A percentile compares a stretch with the other conserved stretches of the same genome.
Evolutionary conservation across 805 yeast species (phyloP).

Genomic region (Groenewaldozyma tartarivorans): DNA sequence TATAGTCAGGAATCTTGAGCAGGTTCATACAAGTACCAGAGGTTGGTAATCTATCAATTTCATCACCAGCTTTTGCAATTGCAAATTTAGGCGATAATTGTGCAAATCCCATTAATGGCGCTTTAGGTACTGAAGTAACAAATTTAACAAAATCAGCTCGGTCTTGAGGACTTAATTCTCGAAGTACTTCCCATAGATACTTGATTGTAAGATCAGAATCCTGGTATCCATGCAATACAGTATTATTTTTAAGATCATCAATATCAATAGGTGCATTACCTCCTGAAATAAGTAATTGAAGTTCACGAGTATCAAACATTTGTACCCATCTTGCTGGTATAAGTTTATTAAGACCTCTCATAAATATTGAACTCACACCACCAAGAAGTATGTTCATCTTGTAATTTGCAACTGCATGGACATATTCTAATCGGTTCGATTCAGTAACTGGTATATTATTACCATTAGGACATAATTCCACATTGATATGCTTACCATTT

Average conservation of each 20-base stretch:
- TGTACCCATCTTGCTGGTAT: slow-evolving; percentile 68
- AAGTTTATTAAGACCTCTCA: slow-evolving; percentile 61
- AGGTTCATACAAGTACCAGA: slow-evolving; percentile 90
- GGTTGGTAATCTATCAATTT: slow-evolving; percentile 62
- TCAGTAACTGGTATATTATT: slow-evolving; percentile 44
- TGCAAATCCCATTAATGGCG: slow-evolving; percentile 81
- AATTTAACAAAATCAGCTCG: slow-evolving; percentile 64
- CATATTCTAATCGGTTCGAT: slow-evolving; percentile 58
- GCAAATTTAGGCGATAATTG: slow-evolving; percentile 72
- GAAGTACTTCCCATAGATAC: slow-evolving; percentile 67
- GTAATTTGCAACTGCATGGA: slow-evolving; percentile 69
- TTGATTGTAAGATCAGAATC: slow-evolving; percentile 48
- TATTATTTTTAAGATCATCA: slow-evolving; percentile 53
- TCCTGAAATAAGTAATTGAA: slow-evolving; percentile 79
- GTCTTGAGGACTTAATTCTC: slow-evolving; percentile 57
- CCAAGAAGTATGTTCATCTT: slow-evolving; percentile 56
- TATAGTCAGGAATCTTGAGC: slow-evolving; percentile 77
- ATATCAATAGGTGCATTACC: slow-evolving; percentile 62
- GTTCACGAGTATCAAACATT: slow-evolving; percentile 76
- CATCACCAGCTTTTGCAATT: slow-evolving; percentile 55
- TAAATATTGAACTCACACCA: slow-evolving; percentile 51
- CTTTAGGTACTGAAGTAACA: slow-evolving; percentile 86
- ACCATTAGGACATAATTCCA: slow-evolving; percentile 60
- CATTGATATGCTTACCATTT: slow-evolving; percentile 20
- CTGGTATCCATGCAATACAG: slow-evolving; percentile 44